Base-by-base conservation (phyloP, 805 yeast genomes). In the Lachancea mirantina region DNA sequence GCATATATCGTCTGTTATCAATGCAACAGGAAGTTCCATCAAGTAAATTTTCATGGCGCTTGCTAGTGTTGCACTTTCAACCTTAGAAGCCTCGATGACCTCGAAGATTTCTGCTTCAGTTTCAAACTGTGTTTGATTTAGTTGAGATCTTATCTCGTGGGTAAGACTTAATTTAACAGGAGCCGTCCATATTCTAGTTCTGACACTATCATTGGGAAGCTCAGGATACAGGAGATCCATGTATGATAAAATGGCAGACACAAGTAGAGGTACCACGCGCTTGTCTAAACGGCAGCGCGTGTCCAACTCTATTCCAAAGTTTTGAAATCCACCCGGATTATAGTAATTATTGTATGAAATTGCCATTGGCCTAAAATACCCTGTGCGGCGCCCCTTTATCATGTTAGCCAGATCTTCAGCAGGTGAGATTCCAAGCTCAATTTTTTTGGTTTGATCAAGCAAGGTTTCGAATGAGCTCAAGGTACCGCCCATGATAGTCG, bases 281-380 rank as follows among this genome's bases (percentile, higher is more conserved):
- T 74, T 68, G 48, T 84, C 95, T 32, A 76, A 65, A 26, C 88
- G 67, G 32, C 87, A 73, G 33, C 84, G 71, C 15, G 78, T 70
- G 35, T 76, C 81, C 29, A 84, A 57, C 41, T 78, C 88, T 28
- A 82, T 79, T 8, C 95, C 95, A 60, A 84, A 84, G 6, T 78
- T 77, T 52, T 82, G 89, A 29, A 56, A 61, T 27, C 76, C 69
- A 28, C 76, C 73, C 5, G 83, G 70, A 41, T 77, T 74, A 55
- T 82, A 82, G 59, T 84, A 84, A 53, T 82, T 83, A 50, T 84
- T 94, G 55, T 84, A 84, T 10, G 81, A 66, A 1, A 72, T 64
- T 6, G 79, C 88, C 30, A 68, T 71, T 10, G 95, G 95, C 30
- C 71, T 64, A 57, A 81, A 84, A 25, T 69, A 65, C 0, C 95